Evolutionary conservation across 2,329 filamentous ascomycete species (phyloP).

Genomic region (Fusarium acutatum): DNA sequence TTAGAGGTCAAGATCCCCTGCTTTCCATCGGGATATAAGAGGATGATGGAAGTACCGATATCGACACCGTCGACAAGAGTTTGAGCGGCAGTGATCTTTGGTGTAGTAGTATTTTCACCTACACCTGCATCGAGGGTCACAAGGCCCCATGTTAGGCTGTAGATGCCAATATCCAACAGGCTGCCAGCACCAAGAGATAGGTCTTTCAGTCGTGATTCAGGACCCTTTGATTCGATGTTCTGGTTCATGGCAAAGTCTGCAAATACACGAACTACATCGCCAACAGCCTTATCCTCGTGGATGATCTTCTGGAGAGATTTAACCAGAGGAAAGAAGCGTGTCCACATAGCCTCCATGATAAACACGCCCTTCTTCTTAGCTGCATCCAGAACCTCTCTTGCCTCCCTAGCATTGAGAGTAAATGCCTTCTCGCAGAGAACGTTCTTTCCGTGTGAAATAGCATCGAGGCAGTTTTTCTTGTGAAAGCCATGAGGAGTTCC

Average conservation of each 20-base stretch:
- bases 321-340: slow-evolving; percentile 52
- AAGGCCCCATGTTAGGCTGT: slow-evolving; percentile 52
- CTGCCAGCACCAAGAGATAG: slow-evolving; percentile 52
- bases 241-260: slow-evolving; percentile 52
- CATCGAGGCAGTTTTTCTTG: slow-evolving; percentile 53
- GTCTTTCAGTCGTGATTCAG: slow-evolving; percentile 48
- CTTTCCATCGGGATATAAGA: slow-evolving; percentile 50
- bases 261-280: slow-evolving; percentile 49
- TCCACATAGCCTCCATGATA: slow-evolving; percentile 58
- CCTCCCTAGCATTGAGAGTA: slow-evolving; percentile 51
- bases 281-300: slow-evolving; percentile 51
- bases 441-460: slow-evolving; percentile 53
- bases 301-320: slow-evolving; percentile 47
- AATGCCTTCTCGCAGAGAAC: slow-evolving; percentile 58
- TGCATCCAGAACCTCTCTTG: slow-evolving; percentile 50
- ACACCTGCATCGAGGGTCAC: slow-evolving; percentile 45
- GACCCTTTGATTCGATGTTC: slow-evolving; percentile 44
- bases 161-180: slow-evolving; percentile 56
- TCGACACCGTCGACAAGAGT: slow-evolving; percentile 48
- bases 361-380: slow-evolving; percentile 52
- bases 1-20: slow-evolving; percentile 55
- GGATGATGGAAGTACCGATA: slow-evolving; percentile 47
- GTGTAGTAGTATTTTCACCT: slow-evolving; percentile 39
- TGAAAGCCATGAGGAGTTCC: slow-evolving; percentile 57
- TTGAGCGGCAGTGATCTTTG: slow-evolving; percentile 50